phyloP scores from a whole-genome alignment of 164 flowering plant genomes.

The Protea cynaroides region DNA sequence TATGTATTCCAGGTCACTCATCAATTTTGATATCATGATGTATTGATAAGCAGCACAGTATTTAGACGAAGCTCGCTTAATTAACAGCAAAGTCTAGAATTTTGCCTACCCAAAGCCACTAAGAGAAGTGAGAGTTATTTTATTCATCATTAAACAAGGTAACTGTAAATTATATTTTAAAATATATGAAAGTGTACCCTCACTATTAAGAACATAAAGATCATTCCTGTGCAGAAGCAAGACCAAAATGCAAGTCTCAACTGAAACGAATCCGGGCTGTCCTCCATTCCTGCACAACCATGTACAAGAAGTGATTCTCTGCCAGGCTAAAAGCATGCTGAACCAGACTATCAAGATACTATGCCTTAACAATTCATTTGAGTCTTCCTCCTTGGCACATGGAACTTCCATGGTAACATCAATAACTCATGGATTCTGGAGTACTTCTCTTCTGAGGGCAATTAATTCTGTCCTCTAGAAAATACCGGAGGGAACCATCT shows the following conservation, averaged over 20 bases:
- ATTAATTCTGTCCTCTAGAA: conserved; percentile 15
- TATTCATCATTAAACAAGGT: too few species aligned
- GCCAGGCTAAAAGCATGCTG: conserved; percentile 64
- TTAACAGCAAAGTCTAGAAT: too few species aligned
- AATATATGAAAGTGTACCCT: conserved; percentile 43
- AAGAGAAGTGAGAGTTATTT: too few species aligned
- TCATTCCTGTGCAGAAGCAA: conserved; percentile 60
- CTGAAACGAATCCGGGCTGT: conserved; percentile 86
- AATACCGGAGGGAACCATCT: conserved; percentile 22
- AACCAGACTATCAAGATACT: conserved; percentile 62
- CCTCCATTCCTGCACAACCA: conserved; percentile 98
- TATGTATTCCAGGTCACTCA: too few species aligned
- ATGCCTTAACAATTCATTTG: conserved; percentile 28
- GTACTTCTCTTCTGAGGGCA: conserved; percentile 10
- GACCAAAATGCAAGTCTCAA: conserved; percentile 85
- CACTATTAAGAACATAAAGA: conserved; percentile 61
- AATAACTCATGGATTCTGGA: conserved; percentile 4
- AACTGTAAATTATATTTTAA: too few species aligned
- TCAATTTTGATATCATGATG: too few species aligned
- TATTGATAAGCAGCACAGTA: too few species aligned
- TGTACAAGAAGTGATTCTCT: conserved; percentile 69
- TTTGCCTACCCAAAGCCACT: too few species aligned
- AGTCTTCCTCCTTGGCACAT: conserved; percentile 6
- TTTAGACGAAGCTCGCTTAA: too few species aligned
- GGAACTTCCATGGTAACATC: conserved; percentile 5